Conservation (phyloP, 2,329 filamentous ascomycete species). For the Ceratocystis diversiconidia region DNA sequence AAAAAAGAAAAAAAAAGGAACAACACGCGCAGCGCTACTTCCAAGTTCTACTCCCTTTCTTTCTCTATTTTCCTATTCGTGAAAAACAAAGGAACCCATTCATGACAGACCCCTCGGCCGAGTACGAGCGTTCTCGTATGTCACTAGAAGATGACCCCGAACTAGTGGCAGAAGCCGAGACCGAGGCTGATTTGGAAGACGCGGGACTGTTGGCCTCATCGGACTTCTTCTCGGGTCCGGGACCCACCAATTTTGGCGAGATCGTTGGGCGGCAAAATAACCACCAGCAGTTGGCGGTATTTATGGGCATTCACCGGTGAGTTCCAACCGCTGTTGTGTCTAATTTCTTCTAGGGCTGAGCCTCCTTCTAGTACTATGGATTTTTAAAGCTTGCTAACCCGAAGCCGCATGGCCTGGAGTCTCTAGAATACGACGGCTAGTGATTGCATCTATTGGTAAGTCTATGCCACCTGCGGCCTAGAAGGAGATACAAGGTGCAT, state of each 20-base stretch:
- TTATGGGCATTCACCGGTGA: slow-evolving; percentile 19
- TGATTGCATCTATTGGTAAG: slow-evolving; percentile 19
- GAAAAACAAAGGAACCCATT: background rate
- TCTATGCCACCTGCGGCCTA: background rate
- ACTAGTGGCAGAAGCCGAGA: slow-evolving; percentile 4
- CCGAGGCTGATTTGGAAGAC: slow-evolving; percentile 10
- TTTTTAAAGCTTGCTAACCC: background rate
- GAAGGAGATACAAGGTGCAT: background rate
- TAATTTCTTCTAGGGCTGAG: background rate
- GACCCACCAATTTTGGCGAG: slow-evolving; percentile 15
- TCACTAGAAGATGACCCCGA: slow-evolving; percentile 7
- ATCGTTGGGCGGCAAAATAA: slow-evolving; percentile 8
- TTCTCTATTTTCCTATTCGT: background rate
- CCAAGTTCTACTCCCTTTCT: background rate
- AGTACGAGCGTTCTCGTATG: background rate
- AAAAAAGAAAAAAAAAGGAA: background rate
- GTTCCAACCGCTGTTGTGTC: background rate
- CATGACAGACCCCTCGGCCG: background rate
- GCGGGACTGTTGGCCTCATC: slow-evolving; percentile 7
- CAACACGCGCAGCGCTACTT: background rate
- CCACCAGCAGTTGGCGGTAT: slow-evolving; percentile 16
- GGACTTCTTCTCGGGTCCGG: slow-evolving; percentile 9
- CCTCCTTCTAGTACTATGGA: background rate
- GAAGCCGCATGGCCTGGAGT: background rate
- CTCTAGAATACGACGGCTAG: slow-evolving; percentile 18